Evolutionary conservation across 1,284 basidiomycete species (phyloP).

Genomic region (Trichosporon asahii): DNA sequence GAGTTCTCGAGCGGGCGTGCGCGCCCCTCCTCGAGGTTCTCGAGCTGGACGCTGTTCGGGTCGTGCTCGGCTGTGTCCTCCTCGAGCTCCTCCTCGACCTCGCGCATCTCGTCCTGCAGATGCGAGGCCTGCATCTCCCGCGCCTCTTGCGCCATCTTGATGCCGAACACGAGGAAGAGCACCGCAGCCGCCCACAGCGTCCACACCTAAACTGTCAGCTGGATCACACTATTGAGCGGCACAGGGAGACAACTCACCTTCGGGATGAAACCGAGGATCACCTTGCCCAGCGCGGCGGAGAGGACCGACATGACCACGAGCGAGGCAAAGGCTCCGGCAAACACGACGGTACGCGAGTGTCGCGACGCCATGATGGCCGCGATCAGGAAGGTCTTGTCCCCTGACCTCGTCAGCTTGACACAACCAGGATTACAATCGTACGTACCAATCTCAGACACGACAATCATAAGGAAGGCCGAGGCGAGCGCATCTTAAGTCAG

Average conservation of each 20-base stretch:
- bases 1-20: slow-evolving; percentile 18
- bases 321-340: slow-evolving; percentile 81
- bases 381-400: slow-evolving; percentile 98
- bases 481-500: slow-evolving; percentile 57
- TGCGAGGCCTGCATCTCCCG: slow-evolving; percentile 67
- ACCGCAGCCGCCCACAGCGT: slow-evolving; percentile 61
- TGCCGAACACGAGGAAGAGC: slow-evolving; percentile 82
- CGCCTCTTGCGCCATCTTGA: slow-evolving; percentile 78
- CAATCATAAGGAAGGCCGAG: slow-evolving; percentile 81
- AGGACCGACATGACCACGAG: slow-evolving; percentile 89
- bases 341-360: slow-evolving; percentile 79
- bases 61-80: slow-evolving; percentile 47
- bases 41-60: slow-evolving; percentile 34
- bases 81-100: slow-evolving; percentile 80
- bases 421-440: background rate
- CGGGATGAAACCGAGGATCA: slow-evolving; percentile 78
- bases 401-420: slow-evolving; percentile 45
- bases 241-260: slow-evolving; percentile 52
- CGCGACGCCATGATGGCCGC: slow-evolving; percentile 95
- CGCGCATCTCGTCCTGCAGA: slow-evolving; percentile 86
- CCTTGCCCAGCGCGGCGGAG: slow-evolving; percentile 79
- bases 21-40: slow-evolving; percentile 44
- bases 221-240: background rate
- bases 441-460: slow-evolving; percentile 71
- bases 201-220: slow-evolving; percentile 33